A percentile compares a stretch with the other conserved stretches of the same genome.
phyloP scores from a whole-genome alignment of 2,329 filamentous ascomycete species.

The Triangularia verruculosa region DNA sequence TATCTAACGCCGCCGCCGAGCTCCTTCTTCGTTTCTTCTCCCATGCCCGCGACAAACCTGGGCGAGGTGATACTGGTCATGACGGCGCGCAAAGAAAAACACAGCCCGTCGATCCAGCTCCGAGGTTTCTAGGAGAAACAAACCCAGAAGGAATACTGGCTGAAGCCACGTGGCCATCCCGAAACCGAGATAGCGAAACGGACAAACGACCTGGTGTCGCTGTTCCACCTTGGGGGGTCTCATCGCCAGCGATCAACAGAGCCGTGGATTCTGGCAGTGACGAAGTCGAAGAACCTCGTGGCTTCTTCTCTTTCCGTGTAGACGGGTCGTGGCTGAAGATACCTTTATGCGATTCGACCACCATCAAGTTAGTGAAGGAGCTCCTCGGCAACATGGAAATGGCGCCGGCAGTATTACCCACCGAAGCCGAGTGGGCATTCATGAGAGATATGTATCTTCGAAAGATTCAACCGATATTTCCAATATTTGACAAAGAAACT shows the following conservation, averaged over 20 bases:
- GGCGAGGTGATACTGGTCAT: conserved; percentile 11
- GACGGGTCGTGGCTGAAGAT: conserved; percentile 17
- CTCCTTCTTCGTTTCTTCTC: conserved; percentile 25
- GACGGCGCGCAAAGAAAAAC: conserved; percentile 16
- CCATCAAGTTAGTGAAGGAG: conserved; percentile 17
- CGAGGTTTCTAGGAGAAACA: conserved; percentile 37
- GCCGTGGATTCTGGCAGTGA: background rate
- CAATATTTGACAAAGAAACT: conserved; percentile 22
- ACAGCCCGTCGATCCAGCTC: conserved; percentile 29
- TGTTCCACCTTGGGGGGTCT: background rate
- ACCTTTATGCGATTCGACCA: conserved; percentile 15
- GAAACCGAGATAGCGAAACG: background rate
- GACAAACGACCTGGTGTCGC: conserved; percentile 6
- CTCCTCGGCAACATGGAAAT: conserved; percentile 16
- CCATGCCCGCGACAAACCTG: conserved; percentile 17
- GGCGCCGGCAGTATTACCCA: conserved; percentile 21
- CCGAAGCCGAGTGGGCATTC: conserved; percentile 18
- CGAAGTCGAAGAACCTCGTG: background rate
- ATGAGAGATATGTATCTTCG: conserved; percentile 22
- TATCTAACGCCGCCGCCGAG: conserved; percentile 17
- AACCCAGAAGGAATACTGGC: conserved; percentile 34
- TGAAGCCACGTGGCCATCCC: conserved; percentile 25
- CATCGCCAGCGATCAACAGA: background rate
- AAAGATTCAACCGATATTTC: conserved; percentile 29
- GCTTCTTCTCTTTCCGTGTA: conserved; percentile 10